These are phyloP conservation scores for Metschnikowia corniflorae DNA, from an alignment of 805 yeast genomes.

Conservation along the genomic window DNA sequence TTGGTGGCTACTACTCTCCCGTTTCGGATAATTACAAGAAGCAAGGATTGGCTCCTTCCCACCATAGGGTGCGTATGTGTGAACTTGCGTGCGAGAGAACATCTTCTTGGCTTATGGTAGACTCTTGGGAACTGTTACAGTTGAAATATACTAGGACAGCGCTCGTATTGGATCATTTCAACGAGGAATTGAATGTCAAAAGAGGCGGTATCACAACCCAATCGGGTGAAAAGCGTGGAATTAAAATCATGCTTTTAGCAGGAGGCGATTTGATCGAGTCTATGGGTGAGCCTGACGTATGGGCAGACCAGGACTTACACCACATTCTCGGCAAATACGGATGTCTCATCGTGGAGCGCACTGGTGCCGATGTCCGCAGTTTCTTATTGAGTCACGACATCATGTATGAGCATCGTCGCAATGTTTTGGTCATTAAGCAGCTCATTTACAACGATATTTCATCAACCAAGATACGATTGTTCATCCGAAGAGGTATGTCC, in stretches of 20 bases:
- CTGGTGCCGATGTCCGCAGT: constrained; percentile 93
- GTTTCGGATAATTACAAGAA: constrained; percentile 90
- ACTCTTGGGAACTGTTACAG: constrained; percentile 97
- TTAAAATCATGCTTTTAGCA: constrained; percentile 91
- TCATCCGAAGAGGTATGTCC: constrained; percentile 92
- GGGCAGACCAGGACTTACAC: constrained; percentile 95
- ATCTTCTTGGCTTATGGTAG: constrained; percentile 97
- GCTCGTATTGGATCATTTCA: constrained; percentile 91
- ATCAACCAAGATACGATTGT: constrained; percentile 90
- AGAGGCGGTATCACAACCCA: constrained; percentile 75
- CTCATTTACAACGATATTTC: constrained; percentile 93
- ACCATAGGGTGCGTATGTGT: constrained; percentile 95
- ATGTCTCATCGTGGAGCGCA: constrained; percentile 92
- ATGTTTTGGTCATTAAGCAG: constrained; percentile 91
- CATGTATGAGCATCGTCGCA: constrained; percentile 94
- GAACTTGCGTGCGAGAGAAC: constrained; percentile 97
- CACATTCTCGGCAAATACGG: constrained; percentile 96
- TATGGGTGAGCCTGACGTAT: constrained; percentile 99
- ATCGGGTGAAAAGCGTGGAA: constrained; percentile 67
- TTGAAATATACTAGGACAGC: constrained; percentile 91
- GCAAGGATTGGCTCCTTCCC: constrained; percentile 85
- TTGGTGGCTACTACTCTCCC: constrained; percentile 96
- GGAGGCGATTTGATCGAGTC: constrained; percentile 97
- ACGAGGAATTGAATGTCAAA: constrained; percentile 88
- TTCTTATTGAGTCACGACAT: constrained; percentile 91